Percentiles rank a stretch among this genome's conserved stretches.
These are phyloP conservation scores for Ceratocystis huliohia DNA, from an alignment of 2,329 filamentous ascomycete species.

Conservation along the genomic window DNA sequence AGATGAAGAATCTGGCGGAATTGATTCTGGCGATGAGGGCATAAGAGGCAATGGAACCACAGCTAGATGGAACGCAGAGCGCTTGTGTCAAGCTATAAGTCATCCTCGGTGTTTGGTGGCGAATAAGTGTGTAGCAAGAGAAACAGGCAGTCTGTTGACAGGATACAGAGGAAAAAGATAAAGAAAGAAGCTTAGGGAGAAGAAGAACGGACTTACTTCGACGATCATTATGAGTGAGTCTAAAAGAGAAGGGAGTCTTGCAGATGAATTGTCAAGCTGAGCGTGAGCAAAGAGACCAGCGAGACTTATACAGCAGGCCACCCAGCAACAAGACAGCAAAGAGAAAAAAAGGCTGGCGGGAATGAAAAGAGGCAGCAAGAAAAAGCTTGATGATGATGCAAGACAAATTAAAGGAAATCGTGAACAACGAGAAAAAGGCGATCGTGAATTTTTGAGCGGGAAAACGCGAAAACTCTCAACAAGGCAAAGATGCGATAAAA, in stretches of 20 bases:
- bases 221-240: slow-evolving; percentile 27
- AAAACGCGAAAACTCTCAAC: background rate
- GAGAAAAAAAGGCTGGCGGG: background rate
- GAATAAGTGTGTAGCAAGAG: background rate
- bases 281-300: background rate
- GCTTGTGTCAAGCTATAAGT: background rate
- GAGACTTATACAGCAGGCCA: slow-evolving; percentile 14
- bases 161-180: background rate
- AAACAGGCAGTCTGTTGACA: background rate
- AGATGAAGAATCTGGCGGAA: background rate
- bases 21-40: background rate
- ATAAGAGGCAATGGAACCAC: background rate
- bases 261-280: background rate
- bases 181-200: slow-evolving; percentile 18
- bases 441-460: background rate
- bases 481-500: background rate
- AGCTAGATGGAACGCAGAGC: background rate
- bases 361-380: background rate
- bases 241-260: background rate
- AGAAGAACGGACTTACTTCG: slow-evolving; percentile 24
- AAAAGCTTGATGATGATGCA: slow-evolving; percentile 15
- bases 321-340: background rate
- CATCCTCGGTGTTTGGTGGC: background rate
- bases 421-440: background rate
- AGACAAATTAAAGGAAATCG: slow-evolving; percentile 16